Conservation (phyloP, 1,284 basidiomycete genomes). For the Apiotrichum domesticum region DNA sequence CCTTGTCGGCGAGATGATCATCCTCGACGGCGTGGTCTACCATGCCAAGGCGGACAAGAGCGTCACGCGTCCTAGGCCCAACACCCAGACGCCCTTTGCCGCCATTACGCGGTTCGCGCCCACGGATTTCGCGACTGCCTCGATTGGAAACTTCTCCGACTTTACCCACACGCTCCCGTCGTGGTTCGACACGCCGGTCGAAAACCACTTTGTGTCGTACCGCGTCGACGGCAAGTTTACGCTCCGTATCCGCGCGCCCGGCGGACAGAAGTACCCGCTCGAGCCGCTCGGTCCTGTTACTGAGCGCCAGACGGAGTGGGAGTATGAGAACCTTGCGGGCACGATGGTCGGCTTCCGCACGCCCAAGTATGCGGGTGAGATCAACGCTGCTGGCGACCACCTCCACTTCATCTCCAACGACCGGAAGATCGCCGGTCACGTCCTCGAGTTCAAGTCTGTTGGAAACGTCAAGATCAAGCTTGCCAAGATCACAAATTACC, state of each 20-base stretch:
- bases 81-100: slow-evolving; percentile 4
- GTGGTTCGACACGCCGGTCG: background rate
- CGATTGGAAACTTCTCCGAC: slow-evolving; percentile 6
- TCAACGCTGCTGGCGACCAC: slow-evolving; percentile 13
- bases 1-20: slow-evolving; percentile 14
- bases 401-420: slow-evolving; percentile 9
- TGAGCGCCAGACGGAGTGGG: slow-evolving; percentile 7
- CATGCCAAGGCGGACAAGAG: background rate
- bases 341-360: slow-evolving; percentile 12
- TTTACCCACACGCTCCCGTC: slow-evolving; percentile 2
- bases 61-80: background rate
- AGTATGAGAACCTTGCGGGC: background rate
- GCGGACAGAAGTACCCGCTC: background rate
- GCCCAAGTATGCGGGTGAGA: slow-evolving; percentile 6
- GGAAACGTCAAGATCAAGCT: slow-evolving; percentile 1
- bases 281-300: slow-evolving; percentile 4
- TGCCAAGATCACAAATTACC: background rate
- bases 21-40: slow-evolving; percentile 11
- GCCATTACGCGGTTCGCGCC: slow-evolving; percentile 5
- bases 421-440: slow-evolving; percentile 6
- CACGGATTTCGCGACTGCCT: background rate
- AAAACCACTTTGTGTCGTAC: slow-evolving; percentile 9
- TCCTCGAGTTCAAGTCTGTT: slow-evolving; percentile 4
- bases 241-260: slow-evolving; percentile 8
- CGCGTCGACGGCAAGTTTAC: slow-evolving; percentile 8